Conservation (phyloP, 1,139 yeast genomes). For the Blastobotrys aristatus region DNA sequence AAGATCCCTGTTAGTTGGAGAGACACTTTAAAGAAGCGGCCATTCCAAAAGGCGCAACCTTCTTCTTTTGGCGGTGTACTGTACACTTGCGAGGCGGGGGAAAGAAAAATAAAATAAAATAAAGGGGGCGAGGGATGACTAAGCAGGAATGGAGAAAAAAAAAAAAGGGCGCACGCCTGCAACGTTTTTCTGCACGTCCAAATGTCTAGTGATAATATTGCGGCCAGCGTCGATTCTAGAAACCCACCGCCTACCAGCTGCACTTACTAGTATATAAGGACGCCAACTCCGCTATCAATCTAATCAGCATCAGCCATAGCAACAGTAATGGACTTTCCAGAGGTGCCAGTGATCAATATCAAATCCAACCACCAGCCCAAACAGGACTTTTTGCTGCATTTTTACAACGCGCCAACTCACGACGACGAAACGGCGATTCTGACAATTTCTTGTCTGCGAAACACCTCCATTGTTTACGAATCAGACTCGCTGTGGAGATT, state of each 20-base stretch:
- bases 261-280: background rate
- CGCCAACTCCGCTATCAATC: background rate
- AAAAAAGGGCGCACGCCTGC: no score
- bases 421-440: slow-evolving; percentile 6
- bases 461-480: slow-evolving; percentile 5
- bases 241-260: no score
- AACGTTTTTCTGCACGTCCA: no score
- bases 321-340: background rate
- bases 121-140: background rate
- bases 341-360: slow-evolving; percentile 5
- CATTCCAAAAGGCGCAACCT: no score
- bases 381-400: slow-evolving; percentile 1
- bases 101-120: background rate
- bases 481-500: slow-evolving; percentile 1
- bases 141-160: background rate
- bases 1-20: no score
- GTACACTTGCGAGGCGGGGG: background rate
- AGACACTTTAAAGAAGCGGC: no score
- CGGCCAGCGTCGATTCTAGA: no score
- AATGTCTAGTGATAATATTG: no score
- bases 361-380: background rate
- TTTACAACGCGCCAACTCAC: slow-evolving; percentile 1
- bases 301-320: background rate
- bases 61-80: no score
- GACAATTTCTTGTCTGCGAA: slow-evolving; percentile 4